A percentile compares a stretch with the other conserved stretches of the same genome.
These are phyloP conservation scores for Deinandra increscens DNA, from an alignment of 129 eudicot genomes.

Conservation along the genomic window DNA sequence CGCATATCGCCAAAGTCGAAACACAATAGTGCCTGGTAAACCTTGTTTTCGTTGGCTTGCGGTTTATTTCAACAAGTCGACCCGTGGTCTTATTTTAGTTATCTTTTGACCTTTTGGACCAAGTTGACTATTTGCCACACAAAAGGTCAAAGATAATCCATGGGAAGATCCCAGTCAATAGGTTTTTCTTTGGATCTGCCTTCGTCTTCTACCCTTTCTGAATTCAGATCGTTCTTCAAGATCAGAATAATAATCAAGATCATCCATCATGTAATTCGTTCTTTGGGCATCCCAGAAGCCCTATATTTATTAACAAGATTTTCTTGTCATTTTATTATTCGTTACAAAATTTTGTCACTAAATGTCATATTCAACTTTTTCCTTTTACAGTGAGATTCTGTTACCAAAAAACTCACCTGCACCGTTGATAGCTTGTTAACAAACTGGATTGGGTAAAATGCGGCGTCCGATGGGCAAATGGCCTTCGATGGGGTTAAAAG, in stretches of 20 bases:
- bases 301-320: slow-evolving; percentile 24
- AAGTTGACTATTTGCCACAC: neutral
- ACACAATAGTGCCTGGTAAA: neutral
- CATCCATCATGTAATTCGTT: slow-evolving; percentile 40
- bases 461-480: too few relatives aligned
- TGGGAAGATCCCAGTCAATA: slow-evolving; percentile 84
- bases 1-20: neutral
- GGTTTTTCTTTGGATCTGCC: slow-evolving; percentile 26
- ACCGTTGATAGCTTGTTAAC: too few relatives aligned
- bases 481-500: too few relatives aligned
- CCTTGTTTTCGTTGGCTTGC: neutral
- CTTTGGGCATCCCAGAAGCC: slow-evolving; percentile 62
- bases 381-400: too few relatives aligned
- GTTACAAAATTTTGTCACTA: neutral
- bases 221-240: slow-evolving; percentile 26
- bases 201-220: slow-evolving; percentile 26
- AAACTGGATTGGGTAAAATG: too few relatives aligned
- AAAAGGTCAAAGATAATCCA: slow-evolving; percentile 57
- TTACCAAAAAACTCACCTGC: too few relatives aligned
- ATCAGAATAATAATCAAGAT: slow-evolving; percentile 43
- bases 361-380: too few relatives aligned
- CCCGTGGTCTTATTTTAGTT: neutral
- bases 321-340: neutral
- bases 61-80: slow-evolving; percentile 9
- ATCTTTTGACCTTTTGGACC: neutral